Conservation (phyloP, 1,284 basidiomycete species). For the Boletus mariae region DNA sequence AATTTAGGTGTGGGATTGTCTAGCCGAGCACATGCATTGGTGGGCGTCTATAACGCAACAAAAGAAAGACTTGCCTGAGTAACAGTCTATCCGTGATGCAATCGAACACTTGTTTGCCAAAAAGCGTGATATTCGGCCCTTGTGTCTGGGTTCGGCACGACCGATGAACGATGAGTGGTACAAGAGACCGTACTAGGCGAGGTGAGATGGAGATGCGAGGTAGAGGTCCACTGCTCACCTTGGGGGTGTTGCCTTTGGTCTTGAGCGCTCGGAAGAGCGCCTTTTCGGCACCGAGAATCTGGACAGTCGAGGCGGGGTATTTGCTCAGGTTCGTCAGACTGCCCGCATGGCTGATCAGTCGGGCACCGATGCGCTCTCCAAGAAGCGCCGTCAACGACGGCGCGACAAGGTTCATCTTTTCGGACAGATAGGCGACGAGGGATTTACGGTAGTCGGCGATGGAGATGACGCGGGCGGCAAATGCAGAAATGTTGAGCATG, state of each 20-base stretch:
- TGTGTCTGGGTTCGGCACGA: conserved; percentile 92
- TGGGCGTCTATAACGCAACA: not conserved
- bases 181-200: conserved; percentile 78
- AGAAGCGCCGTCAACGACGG: conserved; percentile 93
- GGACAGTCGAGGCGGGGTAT: conserved; percentile 97
- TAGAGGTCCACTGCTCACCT: conserved; percentile 47
- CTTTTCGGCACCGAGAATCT: conserved; percentile 98
- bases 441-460: conserved; percentile 94
- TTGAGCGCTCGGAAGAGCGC: conserved; percentile 97
- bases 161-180: conserved; percentile 97
- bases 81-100: conserved; percentile 97
- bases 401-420: conserved; percentile 98
- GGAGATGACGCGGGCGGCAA: conserved; percentile 88
- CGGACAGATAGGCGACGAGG: conserved; percentile 84
- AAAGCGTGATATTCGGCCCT: conserved; percentile 97
- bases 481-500: conserved; percentile 93
- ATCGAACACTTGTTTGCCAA: conserved; percentile 99
- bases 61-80: conserved; percentile 57
- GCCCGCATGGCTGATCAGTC: conserved; percentile 96
- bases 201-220: not conserved
- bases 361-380: conserved; percentile 93
- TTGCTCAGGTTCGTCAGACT: conserved; percentile 96
- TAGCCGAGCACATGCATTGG: conserved; percentile 22
- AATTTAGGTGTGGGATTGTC: conserved; percentile 90
- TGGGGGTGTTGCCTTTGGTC: conserved; percentile 98